These are phyloP conservation scores for Globisporangium parvum DNA, from an alignment of 352 stramenopile genomes.

Conservation along the genomic window DNA sequence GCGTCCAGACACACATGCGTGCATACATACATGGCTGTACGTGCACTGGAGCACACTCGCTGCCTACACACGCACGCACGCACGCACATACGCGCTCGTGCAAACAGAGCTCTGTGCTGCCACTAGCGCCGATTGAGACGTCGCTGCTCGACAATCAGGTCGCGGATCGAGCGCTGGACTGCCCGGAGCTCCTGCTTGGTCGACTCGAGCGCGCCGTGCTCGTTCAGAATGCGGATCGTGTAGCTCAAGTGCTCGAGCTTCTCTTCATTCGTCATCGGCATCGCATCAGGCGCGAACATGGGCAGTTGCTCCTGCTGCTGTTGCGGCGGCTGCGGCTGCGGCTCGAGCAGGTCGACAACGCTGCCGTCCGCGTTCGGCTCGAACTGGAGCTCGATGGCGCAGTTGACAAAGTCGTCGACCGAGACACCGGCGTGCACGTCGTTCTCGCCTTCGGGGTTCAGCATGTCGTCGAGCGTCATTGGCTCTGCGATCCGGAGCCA, in stretches of 20 bases:
- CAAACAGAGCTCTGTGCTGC: no score
- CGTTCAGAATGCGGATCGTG: slow-evolving; percentile 12
- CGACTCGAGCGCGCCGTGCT: slow-evolving; percentile 9
- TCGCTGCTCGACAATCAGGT: slow-evolving; percentile 10
- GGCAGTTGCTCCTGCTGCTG: not conserved
- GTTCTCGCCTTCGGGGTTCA: slow-evolving; percentile 6
- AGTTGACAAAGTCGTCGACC: slow-evolving; percentile 6
- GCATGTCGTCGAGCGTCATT: slow-evolving; percentile 7
- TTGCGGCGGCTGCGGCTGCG: not conserved
- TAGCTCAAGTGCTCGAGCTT: slow-evolving; percentile 12
- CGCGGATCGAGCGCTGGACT: slow-evolving; percentile 8
- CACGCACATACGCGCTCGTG: not conserved
- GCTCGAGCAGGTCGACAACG: not conserved
- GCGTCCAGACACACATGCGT: no score
- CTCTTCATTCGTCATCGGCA: slow-evolving; percentile 6
- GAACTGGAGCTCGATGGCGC: slow-evolving; percentile 6
- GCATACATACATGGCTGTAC: no score
- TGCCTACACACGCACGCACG: not conserved
- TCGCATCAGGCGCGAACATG: not conserved
- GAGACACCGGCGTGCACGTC: slow-evolving; percentile 8
- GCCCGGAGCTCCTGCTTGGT: slow-evolving; percentile 9
- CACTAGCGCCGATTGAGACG: slow-evolving; percentile 8
- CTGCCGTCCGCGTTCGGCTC: not conserved
- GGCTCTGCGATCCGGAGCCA: slow-evolving; percentile 5
- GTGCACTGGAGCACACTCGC: no score